A percentile compares a stretch with the other conserved stretches of the same genome.
These are phyloP conservation scores for Botryotinia globosa DNA, from an alignment of 2,329 filamentous ascomycete genomes.

Conservation along the genomic window DNA sequence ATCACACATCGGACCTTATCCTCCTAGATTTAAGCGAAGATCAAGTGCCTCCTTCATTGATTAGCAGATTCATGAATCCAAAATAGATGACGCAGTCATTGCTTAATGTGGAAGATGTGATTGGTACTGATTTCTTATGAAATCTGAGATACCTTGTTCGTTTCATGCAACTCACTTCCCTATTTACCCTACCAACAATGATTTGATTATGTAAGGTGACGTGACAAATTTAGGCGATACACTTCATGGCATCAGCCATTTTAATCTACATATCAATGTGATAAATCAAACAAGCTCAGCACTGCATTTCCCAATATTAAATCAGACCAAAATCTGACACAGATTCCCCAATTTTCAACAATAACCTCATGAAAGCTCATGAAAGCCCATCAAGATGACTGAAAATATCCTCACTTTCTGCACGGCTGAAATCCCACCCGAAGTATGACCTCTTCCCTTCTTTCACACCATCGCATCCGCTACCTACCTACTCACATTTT, in stretches of 20 bases:
- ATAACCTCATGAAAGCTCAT: not conserved
- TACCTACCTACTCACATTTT: not conserved
- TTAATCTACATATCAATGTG: no score
- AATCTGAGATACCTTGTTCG: not conserved
- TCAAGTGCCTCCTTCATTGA: not conserved
- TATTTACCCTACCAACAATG: not conserved
- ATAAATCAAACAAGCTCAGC: not conserved
- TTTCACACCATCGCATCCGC: not conserved
- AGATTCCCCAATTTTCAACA: not conserved
- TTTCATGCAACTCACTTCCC: not conserved
- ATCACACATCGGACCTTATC: not conserved
- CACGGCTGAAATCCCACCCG: not conserved
- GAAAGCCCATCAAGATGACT: not conserved
- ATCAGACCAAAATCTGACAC: not conserved
- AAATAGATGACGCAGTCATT: not conserved
- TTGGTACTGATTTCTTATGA: not conserved
- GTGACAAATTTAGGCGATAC: not conserved
- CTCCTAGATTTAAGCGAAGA: constrained; percentile 1
- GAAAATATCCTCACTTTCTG: constrained; percentile 5
- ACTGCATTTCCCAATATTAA: not conserved
- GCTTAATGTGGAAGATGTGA: not conserved
- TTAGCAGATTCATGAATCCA: not conserved
- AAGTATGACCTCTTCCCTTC: not conserved
- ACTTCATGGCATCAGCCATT: not conserved
- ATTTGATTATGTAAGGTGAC: constrained; percentile 1